phyloP scores from a whole-genome alignment of 805 yeast species.

The Yamadazyma tumulicola region DNA sequence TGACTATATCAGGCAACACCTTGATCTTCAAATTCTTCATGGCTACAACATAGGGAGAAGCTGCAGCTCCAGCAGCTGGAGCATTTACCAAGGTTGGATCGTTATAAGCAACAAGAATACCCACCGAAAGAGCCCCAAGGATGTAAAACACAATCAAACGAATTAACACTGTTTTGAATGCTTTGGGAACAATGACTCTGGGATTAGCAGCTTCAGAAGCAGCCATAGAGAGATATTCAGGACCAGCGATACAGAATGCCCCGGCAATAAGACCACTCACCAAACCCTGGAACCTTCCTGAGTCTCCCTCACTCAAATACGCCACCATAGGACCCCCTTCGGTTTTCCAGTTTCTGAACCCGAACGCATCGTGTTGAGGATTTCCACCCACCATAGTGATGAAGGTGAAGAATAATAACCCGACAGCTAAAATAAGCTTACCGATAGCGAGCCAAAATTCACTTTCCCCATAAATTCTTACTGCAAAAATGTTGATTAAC shows the following conservation, averaged over 20 bases:
- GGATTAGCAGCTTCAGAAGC: slow-evolving; percentile 57
- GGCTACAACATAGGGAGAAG: slow-evolving; percentile 81
- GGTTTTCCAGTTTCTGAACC: slow-evolving; percentile 32
- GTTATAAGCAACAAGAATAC: slow-evolving; percentile 23
- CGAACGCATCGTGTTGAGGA: slow-evolving; percentile 30
- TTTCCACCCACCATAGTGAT: slow-evolving; percentile 37
- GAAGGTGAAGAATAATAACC: slow-evolving; percentile 33
- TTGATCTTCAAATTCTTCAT: slow-evolving; percentile 64
- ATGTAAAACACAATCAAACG: slow-evolving; percentile 31
- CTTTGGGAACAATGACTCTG: slow-evolving; percentile 55
- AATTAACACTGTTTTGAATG: slow-evolving; percentile 54
- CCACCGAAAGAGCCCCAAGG: slow-evolving; percentile 17
- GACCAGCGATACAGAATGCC: slow-evolving; percentile 41
- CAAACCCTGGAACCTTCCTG: slow-evolving; percentile 43
- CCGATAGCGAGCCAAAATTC: slow-evolving; percentile 46
- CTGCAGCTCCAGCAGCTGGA: slow-evolving; percentile 25
- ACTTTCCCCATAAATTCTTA: slow-evolving; percentile 47
- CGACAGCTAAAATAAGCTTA: slow-evolving; percentile 34
- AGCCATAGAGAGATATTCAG: slow-evolving; percentile 43
- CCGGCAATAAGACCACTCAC: slow-evolving; percentile 34
- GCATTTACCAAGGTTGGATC: slow-evolving; percentile 14
- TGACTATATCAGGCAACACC: slow-evolving; percentile 72
- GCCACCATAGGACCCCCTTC: slow-evolving; percentile 39
- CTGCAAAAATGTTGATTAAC: slow-evolving; percentile 44
- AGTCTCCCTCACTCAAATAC: slow-evolving; percentile 30